Base-by-base conservation (phyloP, 495 filamentous ascomycete genomes). In the Hyaloscypha finlandica region DNA sequence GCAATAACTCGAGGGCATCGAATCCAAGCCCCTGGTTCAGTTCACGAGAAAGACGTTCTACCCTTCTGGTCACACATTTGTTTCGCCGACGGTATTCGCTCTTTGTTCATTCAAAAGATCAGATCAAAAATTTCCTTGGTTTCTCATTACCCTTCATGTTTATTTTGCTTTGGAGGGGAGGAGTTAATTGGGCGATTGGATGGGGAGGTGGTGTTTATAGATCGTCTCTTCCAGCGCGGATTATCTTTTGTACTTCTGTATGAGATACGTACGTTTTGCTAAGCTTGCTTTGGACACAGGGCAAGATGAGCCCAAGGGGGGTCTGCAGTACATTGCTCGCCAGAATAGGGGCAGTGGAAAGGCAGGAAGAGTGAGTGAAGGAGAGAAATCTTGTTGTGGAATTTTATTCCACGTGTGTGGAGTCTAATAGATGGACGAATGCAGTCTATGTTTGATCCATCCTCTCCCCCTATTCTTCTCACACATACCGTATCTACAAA, bases 61-160 rank as follows among this genome's bases (percentile, higher is more conserved):
- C 59, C 37, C 37, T 61, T 61, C 59, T 45, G 20, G 59, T 61
- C 59, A 61, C 29, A 61, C 51, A 45, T 61, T 61, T 61, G n/a
- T 25, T 33, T 25, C 53, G 53, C 59, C 37, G 56, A 29, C 32
- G 56, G 56, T 59, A 20, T 59, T 20, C 25, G 25, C 59, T 61
- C 37, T 9, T 60, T 37, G 58, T n/a, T 39, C 22, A 2, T 25
- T 25, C 25, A 19, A 5, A 11, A 60, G 55, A 42, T 37, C 58
- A 35, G 31, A 60, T n/a, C 56, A 61, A 61, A 61, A 61, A 20
- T 59, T 59, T 37, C 56, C 19, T 37, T 59, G 19, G 19, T 61
- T 30, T 42, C 20, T 48, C 12, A 16, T 61, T 61, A 9, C 59
- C 1, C 11, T 29, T 33, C 20, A 22, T 61, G 19, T 29, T 61